Percentiles rank a stretch among this genome's conserved stretches.
These are phyloP conservation scores for Lasiodiplodia theobromae DNA, from an alignment of 2,329 filamentous ascomycete species.

Conservation along the genomic window DNA sequence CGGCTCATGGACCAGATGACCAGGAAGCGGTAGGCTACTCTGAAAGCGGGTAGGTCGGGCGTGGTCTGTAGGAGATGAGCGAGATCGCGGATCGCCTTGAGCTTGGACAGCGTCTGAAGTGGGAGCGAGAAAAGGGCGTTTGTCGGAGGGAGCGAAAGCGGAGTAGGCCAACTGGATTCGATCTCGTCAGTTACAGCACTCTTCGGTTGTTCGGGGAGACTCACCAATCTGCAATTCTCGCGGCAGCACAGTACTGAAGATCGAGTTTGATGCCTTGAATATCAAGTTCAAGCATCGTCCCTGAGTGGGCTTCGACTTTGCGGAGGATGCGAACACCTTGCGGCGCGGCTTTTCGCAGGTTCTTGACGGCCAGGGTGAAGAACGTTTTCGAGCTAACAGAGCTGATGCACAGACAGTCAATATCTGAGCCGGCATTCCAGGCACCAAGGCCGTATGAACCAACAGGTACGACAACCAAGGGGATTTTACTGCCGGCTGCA, in stretches of 20 bases:
- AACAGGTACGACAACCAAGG: constrained; percentile 65
- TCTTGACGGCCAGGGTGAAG: constrained; percentile 64
- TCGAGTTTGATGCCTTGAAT: constrained; percentile 66
- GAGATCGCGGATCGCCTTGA: constrained; percentile 70
- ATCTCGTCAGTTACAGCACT: not conserved
- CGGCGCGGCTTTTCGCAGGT: constrained; percentile 57
- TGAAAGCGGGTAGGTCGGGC: constrained; percentile 65
- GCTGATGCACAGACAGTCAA: constrained; percentile 72
- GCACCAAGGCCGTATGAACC: constrained; percentile 71
- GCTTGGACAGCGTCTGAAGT: constrained; percentile 63
- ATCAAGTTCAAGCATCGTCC: constrained; percentile 70
- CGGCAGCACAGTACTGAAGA: constrained; percentile 71
- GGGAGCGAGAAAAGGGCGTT: constrained; percentile 65
- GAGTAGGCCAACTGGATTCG: constrained; percentile 44
- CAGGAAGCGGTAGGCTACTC: constrained; percentile 65
- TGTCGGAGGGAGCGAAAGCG: constrained; percentile 53
- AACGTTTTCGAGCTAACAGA: constrained; percentile 67
- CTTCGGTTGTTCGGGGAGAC: not conserved
- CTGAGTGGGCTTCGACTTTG: constrained; percentile 64
- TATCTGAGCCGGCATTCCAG: constrained; percentile 67
- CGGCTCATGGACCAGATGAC: constrained; percentile 68
- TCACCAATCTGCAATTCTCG: constrained; percentile 60
- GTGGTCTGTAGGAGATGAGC: constrained; percentile 66
- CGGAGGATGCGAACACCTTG: constrained; percentile 61
- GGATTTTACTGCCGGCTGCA: constrained; percentile 34